Evolutionary conservation across 495 filamentous ascomycete species (phyloP).

Genomic region (Penicillium silybi): DNA sequence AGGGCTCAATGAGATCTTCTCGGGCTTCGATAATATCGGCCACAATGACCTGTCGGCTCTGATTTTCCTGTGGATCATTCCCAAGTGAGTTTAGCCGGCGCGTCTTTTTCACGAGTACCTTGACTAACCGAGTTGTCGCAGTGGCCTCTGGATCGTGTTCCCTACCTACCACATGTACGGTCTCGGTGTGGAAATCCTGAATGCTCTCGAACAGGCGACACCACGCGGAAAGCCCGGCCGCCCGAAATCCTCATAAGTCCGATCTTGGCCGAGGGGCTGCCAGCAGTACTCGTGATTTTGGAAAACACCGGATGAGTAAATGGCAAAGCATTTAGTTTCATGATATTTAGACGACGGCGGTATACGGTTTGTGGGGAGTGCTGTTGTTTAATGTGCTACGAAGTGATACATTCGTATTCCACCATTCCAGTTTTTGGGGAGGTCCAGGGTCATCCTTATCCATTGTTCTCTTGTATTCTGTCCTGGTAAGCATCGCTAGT

Average conservation of each 20-base stretch:
- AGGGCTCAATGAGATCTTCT: slow-evolving; percentile 77
- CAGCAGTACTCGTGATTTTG: not conserved
- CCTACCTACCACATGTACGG: slow-evolving; percentile 67
- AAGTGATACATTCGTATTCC: not conserved
- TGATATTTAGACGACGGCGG: not conserved
- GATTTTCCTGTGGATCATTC: slow-evolving; percentile 69
- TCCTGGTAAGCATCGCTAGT: not conserved
- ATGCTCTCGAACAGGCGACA: slow-evolving; percentile 55
- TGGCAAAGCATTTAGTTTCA: not conserved
- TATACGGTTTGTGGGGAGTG: not conserved
- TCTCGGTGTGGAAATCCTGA: slow-evolving; percentile 66
- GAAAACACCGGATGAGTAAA: not conserved
- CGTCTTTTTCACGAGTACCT: not conserved
- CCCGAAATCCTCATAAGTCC: slow-evolving; percentile 29
- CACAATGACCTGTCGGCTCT: slow-evolving; percentile 62
- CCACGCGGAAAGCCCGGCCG: slow-evolving; percentile 30
- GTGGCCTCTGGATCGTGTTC: slow-evolving; percentile 74
- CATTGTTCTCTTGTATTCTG: not conserved
- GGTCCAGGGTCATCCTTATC: not conserved
- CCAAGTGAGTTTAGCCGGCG: slow-evolving; percentile 60
- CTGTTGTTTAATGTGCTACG: not conserved
- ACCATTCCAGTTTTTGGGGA: not conserved
- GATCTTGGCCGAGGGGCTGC: not conserved
- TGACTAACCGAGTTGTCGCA: slow-evolving; percentile 28
- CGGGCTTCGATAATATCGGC: slow-evolving; percentile 72